phyloP scores from a whole-genome alignment of 2,329 filamentous ascomycete species.

The Xylogone sp. region DNA sequence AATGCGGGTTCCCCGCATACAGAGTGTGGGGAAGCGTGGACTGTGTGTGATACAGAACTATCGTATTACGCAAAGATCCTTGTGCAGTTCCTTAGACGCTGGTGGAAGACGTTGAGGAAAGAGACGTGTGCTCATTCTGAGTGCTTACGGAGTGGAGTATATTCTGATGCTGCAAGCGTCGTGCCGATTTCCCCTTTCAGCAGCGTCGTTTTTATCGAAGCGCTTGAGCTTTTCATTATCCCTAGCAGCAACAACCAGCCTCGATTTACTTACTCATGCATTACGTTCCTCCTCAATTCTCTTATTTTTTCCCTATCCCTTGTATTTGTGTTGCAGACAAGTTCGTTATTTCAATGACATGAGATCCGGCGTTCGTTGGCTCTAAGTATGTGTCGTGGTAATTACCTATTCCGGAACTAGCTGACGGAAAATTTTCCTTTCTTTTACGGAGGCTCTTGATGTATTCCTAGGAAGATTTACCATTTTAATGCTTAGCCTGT shows the following conservation, averaged over 20 bases:
- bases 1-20: too few species aligned
- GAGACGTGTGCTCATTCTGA: too few species aligned
- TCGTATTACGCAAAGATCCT: too few species aligned
- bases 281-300: too few species aligned
- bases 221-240: not conserved
- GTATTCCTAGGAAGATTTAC: too few species aligned
- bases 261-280: not conserved
- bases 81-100: too few species aligned
- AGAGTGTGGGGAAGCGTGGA: too few species aligned
- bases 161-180: not conserved
- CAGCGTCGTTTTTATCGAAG: not conserved
- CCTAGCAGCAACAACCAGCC: not conserved
- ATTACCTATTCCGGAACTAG: not conserved
- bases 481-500: too few species aligned
- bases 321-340: not conserved
- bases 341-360: not conserved
- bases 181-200: not conserved
- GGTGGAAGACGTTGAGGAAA: too few species aligned
- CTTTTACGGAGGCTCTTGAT: too few species aligned
- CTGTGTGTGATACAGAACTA: too few species aligned
- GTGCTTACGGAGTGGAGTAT: not conserved
- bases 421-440: not conserved
- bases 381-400: not conserved
- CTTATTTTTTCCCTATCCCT: not conserved
- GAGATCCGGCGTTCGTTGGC: not conserved